Conservation (phyloP, 441 rosid species). For the Lagerstroemia fauriei region DNA sequence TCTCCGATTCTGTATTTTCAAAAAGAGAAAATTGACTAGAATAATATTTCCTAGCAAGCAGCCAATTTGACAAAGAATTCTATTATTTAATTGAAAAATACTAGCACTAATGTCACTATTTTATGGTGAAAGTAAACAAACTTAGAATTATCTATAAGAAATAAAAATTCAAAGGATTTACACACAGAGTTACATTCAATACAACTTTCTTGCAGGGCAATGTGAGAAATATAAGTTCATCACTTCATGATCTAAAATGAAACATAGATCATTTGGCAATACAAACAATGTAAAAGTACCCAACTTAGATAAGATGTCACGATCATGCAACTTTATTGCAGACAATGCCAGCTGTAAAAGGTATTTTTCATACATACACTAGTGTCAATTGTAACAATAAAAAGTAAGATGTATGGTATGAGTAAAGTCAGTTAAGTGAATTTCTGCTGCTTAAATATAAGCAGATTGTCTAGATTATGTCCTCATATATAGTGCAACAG, state of each 20-base stretch:
- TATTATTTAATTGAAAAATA: neutral
- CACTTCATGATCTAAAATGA: neutral
- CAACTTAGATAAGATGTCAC: constrained; percentile 74
- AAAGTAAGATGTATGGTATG: no score
- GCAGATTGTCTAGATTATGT: neutral
- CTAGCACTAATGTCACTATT: neutral
- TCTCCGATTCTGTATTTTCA: neutral
- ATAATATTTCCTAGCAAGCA: neutral
- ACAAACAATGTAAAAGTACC: neutral
- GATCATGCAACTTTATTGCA: constrained; percentile 64
- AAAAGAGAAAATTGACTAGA: neutral
- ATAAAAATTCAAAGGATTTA: neutral
- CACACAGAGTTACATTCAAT: neutral
- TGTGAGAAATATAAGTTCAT: neutral
- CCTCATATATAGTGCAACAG: neutral
- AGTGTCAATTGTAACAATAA: neutral
- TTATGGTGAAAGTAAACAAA: neutral
- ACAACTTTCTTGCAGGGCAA: neutral
- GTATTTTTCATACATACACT: neutral
- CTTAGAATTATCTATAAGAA: neutral
- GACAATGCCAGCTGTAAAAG: constrained; percentile 57
- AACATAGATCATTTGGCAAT: neutral
- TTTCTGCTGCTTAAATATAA: neutral
- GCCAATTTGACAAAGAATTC: neutral
- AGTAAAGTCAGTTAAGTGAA: neutral